Base-by-base conservation (phyloP, 805 yeast genomes). In the Metschnikowia hibisci region DNA sequence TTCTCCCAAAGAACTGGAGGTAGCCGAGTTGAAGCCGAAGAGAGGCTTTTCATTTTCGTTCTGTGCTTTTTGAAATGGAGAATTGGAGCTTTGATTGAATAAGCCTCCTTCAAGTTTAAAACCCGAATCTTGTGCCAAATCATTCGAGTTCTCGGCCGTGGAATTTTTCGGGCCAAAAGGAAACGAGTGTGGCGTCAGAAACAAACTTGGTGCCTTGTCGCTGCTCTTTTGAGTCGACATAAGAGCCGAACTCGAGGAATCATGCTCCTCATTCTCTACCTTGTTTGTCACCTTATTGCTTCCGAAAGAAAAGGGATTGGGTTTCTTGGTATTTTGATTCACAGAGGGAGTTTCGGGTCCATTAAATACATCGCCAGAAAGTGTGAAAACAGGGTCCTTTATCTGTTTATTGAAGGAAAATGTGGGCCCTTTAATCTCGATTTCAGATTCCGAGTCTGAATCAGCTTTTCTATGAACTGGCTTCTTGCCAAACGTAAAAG, bases 401-500 rank as follows among this genome's bases (percentile, higher is more conserved):
- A 68, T 67, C 9, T 61, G 54, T 45, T 69, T 69, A 46, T 60
- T 61, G 52, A 70, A 69, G 4, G 59, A 73, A 58, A 87, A 87
- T 11, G 71, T 63, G 15, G 95, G 95, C 1, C 95, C 95, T 60
- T 85, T 78, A 23, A 84, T 75, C 57, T 81, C 82, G 20, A 81
- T 62, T 29, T 80, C 85, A 15, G 80, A 80, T 27, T 80, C 86
- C 0, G 78, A 71, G 34, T 77, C 82, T 1, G 75, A 66, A 41
- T 74, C 80, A 3, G 74, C 66, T 32, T 54, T 58, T 9, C 52
- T 53, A 29, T 49, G 46, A 37, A 58, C 57, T 14, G 47, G 52
- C 23, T 58, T 56, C 38, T 64, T 61, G 7, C 66, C 67, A 46
- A 69, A 69, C 11, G 71, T 46, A 34, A 70, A 69, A 2, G 71